Percentiles rank a stretch among this genome's conserved stretches.
phyloP scores from a whole-genome alignment of 2,329 filamentous ascomycete species.

The Aureobasidium leucospermi region DNA sequence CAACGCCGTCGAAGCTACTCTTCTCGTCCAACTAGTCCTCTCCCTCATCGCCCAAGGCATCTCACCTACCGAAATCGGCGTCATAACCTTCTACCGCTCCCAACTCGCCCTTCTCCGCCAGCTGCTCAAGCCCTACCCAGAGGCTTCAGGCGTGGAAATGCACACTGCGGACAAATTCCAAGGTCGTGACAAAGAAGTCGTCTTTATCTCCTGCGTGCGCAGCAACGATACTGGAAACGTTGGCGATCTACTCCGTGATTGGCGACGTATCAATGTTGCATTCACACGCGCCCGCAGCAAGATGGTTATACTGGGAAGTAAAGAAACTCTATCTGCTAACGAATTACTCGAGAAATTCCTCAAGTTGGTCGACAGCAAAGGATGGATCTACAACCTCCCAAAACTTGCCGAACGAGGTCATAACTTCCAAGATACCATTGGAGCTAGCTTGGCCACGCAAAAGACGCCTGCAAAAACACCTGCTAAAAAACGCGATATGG shows the following conservation, averaged over 20 bases:
- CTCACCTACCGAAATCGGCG: slow-evolving; percentile 68
- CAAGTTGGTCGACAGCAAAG: slow-evolving; percentile 62
- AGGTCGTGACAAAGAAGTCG: slow-evolving; percentile 87
- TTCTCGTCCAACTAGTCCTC: slow-evolving; percentile 75
- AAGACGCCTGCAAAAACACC: neutral
- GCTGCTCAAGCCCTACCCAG: slow-evolving; percentile 43
- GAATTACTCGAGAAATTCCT: slow-evolving; percentile 75
- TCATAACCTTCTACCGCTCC: slow-evolving; percentile 94
- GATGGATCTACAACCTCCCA: slow-evolving; percentile 54
- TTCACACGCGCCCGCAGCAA: slow-evolving; percentile 91
- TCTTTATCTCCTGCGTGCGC: slow-evolving; percentile 79
- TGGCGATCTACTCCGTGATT: slow-evolving; percentile 87
- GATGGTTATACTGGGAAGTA: slow-evolving; percentile 78
- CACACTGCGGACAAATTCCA: slow-evolving; percentile 97
- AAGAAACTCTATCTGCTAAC: slow-evolving; percentile 61
- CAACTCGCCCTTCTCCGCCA: slow-evolving; percentile 80
- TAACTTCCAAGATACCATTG: neutral
- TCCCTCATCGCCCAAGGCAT: slow-evolving; percentile 70
- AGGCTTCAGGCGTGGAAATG: slow-evolving; percentile 65
- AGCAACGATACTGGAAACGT: slow-evolving; percentile 76
- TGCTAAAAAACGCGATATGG: neutral
- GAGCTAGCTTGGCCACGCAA: neutral
- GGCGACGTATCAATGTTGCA: slow-evolving; percentile 89
- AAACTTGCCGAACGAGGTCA: neutral
- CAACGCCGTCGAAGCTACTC: slow-evolving; percentile 72